Base-by-base conservation (phyloP, 352 stramenopile genomes). In the Sclerospora graminicola region DNA sequence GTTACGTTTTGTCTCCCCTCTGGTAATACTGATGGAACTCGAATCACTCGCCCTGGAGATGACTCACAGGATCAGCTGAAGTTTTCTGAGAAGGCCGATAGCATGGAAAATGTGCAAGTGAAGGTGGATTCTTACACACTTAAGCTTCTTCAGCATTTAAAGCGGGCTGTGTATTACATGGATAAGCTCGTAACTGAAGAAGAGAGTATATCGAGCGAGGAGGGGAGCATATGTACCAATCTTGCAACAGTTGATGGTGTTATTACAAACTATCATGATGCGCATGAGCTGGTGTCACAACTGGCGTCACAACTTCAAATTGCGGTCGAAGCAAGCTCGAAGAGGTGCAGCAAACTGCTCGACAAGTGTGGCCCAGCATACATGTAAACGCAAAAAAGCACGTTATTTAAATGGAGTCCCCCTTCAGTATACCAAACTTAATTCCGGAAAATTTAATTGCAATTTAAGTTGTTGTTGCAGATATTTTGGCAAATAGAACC, bases 121-220 rank as follows among this genome's bases (percentile, higher is more conserved):
- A 69, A 70, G 24, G 53, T 78, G 45, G 53, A 63, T 14, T 63
- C 27, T 5, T 69, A 59, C 13, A 66, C 61, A 4, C n/a, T 67
- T n/a, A 86, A 86, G 40, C 34, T 87, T 31, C 34, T 84, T 8
- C 72, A 84, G 40, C 75, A 89, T 50, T 31, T 89, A 23, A 54
- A 57, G 15, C 61, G 73, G 8, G 82, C 71, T 8, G 51, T 49
- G 8, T 60, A 79, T 44, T 87, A 87, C 30, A 55, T 74, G 19
- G 71, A 86, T 37, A 86, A 79, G 24, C 60, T 89, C 5, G 59
- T 59, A 18, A 33, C 48, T n/a, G 60, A 74, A 49, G 61, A 73
- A 14, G 60, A 75, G 24, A 80, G 48, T 48, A 26, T 78, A 7
- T 55, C 69, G 14, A 82, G 66, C 31, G 48, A 56, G 41, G 55